These are phyloP conservation scores for Cladosporium austrohemisphaericum DNA, from an alignment of 2,329 filamentous ascomycete genomes.

Conservation along the genomic window DNA sequence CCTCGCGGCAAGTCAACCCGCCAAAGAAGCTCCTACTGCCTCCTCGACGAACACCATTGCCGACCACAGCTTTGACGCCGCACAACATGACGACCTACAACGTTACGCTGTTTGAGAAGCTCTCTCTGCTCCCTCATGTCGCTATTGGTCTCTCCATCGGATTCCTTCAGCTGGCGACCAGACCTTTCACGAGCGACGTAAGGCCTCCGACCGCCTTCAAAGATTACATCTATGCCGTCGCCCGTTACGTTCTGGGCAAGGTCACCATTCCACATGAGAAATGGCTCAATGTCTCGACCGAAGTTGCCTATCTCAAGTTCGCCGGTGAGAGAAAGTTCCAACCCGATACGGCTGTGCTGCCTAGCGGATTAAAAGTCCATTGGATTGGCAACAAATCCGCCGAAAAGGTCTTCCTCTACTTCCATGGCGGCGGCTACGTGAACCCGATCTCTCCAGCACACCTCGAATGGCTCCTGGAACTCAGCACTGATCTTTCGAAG, in stretches of 20 bases:
- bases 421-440: constrained; percentile 55
- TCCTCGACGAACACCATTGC: too few species aligned
- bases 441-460: constrained; percentile 47
- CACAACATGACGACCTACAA: constrained; percentile 9
- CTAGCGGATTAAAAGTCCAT: constrained; percentile 44
- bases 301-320: constrained; percentile 35
- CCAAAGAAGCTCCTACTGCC: too few species aligned
- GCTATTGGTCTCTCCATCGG: not conserved
- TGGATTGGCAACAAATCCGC: constrained; percentile 43
- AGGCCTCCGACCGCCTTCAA: constrained; percentile 9
- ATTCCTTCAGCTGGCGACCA: constrained; percentile 1
- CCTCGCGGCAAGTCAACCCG: too few species aligned
- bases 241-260: not conserved
- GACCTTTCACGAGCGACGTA: constrained; percentile 7
- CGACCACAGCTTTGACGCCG: not conserved
- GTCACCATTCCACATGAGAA: constrained; percentile 34
- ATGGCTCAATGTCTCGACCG: constrained; percentile 32
- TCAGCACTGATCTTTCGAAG: constrained; percentile 40
- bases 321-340: constrained; percentile 35
- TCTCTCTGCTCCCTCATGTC: constrained; percentile 5
- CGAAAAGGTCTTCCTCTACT: constrained; percentile 44
- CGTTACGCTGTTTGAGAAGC: constrained; percentile 5
- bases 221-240: constrained; percentile 1
- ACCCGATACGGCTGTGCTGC: constrained; percentile 38
- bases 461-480: constrained; percentile 46